Evolutionary conservation across 768 basidiomycete species (phyloP).

Genomic region (Ephemerocybe angulata): DNA sequence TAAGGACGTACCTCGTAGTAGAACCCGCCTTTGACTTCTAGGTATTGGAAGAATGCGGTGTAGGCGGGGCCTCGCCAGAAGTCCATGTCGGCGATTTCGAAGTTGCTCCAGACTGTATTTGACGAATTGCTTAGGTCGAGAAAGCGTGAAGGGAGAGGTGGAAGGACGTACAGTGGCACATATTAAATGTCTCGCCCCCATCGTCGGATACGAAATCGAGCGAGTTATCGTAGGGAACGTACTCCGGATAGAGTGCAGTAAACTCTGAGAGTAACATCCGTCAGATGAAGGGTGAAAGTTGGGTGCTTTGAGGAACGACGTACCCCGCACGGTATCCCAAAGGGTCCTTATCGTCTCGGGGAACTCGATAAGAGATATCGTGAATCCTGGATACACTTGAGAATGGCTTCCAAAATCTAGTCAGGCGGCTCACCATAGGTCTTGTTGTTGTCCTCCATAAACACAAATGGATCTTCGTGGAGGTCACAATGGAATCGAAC

Average conservation of each 20-base stretch:
- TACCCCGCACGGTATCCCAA: conserved; percentile 69
- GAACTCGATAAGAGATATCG: conserved; percentile 73
- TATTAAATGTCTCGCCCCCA: conserved; percentile 66
- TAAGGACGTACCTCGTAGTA: conserved; percentile 57
- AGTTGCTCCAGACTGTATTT: conserved; percentile 56
- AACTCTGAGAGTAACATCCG: conserved; percentile 47
- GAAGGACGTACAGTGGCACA: conserved; percentile 64
- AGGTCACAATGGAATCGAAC: conserved; percentile 77
- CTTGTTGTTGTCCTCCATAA: conserved; percentile 70
- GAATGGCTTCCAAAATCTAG: conserved; percentile 5
- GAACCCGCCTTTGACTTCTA: conserved; percentile 63
- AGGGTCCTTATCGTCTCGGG: conserved; percentile 74
- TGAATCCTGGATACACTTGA: conserved; percentile 49
- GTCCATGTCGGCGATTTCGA: conserved; percentile 69
- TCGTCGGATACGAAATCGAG: conserved; percentile 67
- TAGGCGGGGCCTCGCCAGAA: conserved; percentile 68
- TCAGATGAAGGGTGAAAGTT: conserved; percentile 6
- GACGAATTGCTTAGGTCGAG: neutral
- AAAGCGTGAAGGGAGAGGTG: neutral
- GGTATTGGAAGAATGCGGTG: conserved; percentile 58
- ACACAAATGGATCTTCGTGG: conserved; percentile 63
- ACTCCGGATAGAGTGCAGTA: conserved; percentile 50
- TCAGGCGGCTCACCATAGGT: conserved; percentile 48
- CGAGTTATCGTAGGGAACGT: conserved; percentile 55
- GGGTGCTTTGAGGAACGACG: conserved; percentile 9